Evolutionary conservation across 805 yeast genomes (phyloP), one percentile per base, ranked within the genome.

Genomic region (Saturnispora saitoi): DNA sequence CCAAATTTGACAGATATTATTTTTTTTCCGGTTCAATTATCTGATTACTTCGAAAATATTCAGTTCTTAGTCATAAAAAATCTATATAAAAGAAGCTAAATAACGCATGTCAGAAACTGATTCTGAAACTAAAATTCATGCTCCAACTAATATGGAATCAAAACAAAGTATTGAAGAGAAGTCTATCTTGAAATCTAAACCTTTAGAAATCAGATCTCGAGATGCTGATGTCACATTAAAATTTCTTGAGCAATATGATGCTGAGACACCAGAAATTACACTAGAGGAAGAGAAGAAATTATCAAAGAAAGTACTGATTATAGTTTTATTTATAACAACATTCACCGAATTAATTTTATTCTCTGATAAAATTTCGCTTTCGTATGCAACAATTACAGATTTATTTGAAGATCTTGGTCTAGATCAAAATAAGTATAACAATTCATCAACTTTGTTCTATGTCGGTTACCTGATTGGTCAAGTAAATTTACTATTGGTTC

Each of bases 381-480:
- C 71, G 1, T 73, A 72, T 56, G 63, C 70, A 3, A 58, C 72
- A 0, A 63, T 71, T 32, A 58, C 70, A 26, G 80, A 72, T 1
- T 59, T 77, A 26, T 74, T 67, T 60, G 69, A 64, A 7, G 77
- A 72, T 49, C 73, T 77, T 1, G 69, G 70, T 3, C 56, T 78
- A 26, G 62, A 64, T 26, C 72, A 71, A 53, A 55, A 67, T 45
- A 66, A 65, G 44, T 77, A 73, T 57, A 72, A 73, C 53, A 72
- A 74, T 48, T 64, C 74, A 15, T 74, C 75, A 51, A 73, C 81
- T 3, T 50, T 77, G n/a, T 77, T 76, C 54, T 76, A 76, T 55
- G 76, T 70, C 22, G 82, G 81, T 4, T 75, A 66, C 52, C 58
- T 70, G 7, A 60, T 72, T 19, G 80, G 78, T 4, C 78, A 76